Base-by-base conservation (phyloP, 305 asterid species). In the Monarda citriodora region DNA sequence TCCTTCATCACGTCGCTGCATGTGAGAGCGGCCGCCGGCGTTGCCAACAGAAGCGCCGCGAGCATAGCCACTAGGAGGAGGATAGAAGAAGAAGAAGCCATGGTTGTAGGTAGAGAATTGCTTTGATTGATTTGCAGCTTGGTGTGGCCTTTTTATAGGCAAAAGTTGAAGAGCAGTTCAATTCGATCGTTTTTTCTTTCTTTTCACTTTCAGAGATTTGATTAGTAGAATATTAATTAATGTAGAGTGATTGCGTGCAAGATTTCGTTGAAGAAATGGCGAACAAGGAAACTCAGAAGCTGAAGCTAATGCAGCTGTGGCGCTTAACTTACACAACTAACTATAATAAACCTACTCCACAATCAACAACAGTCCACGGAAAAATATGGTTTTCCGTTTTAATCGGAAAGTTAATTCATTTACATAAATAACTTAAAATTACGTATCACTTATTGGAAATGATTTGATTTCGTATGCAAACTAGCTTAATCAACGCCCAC, bases 1-100 rank as follows among this genome's bases (percentile, higher is more conserved):
- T 74, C 66, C 69, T 66, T 83, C 26, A 80, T 25, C 54, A 87
- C 89, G 50, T 76, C 80, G 60, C 74, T 63, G 77, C 26, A 25
- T 25, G 26, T 25, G 71, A 20, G 23, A 23, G 46, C 26, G 15
- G 56, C 17, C 31, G 60, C 17, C 88, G 50, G 74, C 79, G 60
- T 72, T 62, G 77, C 53, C 12, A 47, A 4, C 72, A 20, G 23
- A 23, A 51, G 22, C 31, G 63, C 57, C 6, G 75, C n/a, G 17
- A 64, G 58, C 5, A 53, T 47, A 4, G 62, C 75, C n/a, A 70
- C 5, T n/a, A n/a, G n/a, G 23, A 73, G 14, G 45, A 70, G 61
- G 41, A 65, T 22, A 41, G 66, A 74, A 63, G 25, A 65, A n/a
- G 83, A 65, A 58, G 48, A 67, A 7, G 69, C 75, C 95, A 84